These are phyloP conservation scores for Cornus kousa DNA, from an alignment of 148 eudicot genomes.

Conservation along the genomic window DNA sequence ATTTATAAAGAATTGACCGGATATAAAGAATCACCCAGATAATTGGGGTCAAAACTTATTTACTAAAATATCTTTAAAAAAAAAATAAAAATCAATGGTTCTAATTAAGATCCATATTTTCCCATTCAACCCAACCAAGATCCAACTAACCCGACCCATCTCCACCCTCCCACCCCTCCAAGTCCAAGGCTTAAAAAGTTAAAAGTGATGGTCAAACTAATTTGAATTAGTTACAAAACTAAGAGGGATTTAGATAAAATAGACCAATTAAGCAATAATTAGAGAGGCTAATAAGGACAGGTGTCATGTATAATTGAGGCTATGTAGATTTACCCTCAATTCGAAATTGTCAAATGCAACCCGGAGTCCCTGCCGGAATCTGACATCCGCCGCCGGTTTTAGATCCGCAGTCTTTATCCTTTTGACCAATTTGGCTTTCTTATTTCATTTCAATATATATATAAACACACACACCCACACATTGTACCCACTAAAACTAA, in stretches of 20 bases:
- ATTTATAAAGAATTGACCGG: no score
- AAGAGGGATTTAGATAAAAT: no score
- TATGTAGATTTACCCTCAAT: background rate
- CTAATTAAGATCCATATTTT: no score
- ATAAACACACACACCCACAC: background rate
- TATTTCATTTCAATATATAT: background rate
- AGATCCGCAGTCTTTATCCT: background rate
- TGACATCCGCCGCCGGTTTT: constrained; percentile 1
- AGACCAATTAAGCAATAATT: background rate
- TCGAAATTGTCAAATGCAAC: background rate
- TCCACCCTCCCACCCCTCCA: background rate
- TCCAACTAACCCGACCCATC: background rate
- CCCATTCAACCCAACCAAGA: background rate
- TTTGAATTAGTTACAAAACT: background rate
- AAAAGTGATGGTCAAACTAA: background rate
- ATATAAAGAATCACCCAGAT: no score
- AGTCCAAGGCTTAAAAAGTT: background rate
- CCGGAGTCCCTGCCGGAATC: background rate
- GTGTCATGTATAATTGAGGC: background rate
- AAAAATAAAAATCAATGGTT: background rate
- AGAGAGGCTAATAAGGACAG: background rate
- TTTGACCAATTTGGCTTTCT: background rate
- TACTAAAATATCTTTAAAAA: no score
- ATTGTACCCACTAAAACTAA: background rate
- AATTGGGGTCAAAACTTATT: no score